phyloP scores from a whole-genome alignment of 257 asterid genomes.

The Asclepias syriaca region DNA sequence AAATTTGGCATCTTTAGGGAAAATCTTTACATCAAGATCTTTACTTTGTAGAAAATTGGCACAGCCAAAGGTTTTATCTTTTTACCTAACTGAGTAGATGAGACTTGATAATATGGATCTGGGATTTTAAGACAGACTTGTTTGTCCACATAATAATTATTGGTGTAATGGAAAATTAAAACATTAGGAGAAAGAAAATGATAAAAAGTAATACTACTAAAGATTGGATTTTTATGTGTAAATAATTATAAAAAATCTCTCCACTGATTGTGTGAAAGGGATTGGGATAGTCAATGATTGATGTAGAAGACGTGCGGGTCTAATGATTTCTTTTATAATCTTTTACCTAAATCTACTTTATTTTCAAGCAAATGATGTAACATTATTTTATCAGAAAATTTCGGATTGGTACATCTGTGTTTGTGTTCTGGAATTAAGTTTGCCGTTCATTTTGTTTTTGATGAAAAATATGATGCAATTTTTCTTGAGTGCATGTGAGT shows the following conservation, averaged over 20 bases:
- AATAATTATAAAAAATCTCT: neutral
- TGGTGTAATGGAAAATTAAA: neutral
- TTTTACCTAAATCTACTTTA: neutral
- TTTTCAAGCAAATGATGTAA: neutral
- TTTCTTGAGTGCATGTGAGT: neutral
- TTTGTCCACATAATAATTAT: neutral
- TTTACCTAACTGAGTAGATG: neutral
- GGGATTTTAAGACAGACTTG: neutral
- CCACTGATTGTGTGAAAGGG: neutral
- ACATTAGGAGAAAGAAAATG: constrained; percentile 1
- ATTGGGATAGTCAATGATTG: constrained; percentile 1
- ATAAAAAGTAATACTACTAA: neutral
- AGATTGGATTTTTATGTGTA: neutral
- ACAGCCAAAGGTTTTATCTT: neutral
- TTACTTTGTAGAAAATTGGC: neutral
- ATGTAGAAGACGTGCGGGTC: neutral
- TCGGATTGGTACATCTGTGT: neutral
- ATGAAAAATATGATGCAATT: neutral
- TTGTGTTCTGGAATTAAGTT: neutral
- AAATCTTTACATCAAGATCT: neutral
- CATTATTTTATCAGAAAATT: neutral
- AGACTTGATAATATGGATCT: too few species aligned
- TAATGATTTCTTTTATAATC: neutral
- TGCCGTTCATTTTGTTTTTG: neutral
- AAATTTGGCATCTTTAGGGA: neutral